Base-by-base conservation (phyloP, 495 filamentous ascomycete genomes). In the Podospora australis region DNA sequence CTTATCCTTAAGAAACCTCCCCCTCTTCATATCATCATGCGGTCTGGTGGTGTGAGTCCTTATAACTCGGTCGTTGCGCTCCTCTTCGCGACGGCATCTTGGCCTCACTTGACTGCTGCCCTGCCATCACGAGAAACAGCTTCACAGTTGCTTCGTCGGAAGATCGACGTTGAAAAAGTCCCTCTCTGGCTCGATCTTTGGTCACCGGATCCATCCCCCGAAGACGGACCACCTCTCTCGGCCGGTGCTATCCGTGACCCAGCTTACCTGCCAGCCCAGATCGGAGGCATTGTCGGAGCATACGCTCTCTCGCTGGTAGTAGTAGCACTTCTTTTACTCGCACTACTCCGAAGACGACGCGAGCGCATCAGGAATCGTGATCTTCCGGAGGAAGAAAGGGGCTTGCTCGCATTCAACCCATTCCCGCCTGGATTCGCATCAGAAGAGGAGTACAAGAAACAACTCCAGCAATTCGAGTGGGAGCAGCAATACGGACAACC, bases 221-320 rank as follows among this genome's bases (percentile, higher is more conserved):
- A 78, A 53, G 64, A 81, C 59, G 79, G 75, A 1, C 73, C 79
- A 39, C 73, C 81, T 11, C 49, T 76, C 6, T 78, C 79, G n/a
- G 59, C 56, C 25, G 62, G 65, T 48, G 81, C 80, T 19, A 49
- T 75, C 34, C 70, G 79, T 47, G 74, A 90, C 56, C 70, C 70
- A 39, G 59, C 73, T 14, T 78, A 79, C 25, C 78, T 92, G 7
- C 86, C 84, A 13, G 77, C 78, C 21, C 80, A 92, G 64, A 81
- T 92, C 59, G 84, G 83, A 36, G 85, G 80, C 53, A 87, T 95
- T 48, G 79, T 86, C 28, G 87, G 80, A 44, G 83, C 84, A 48
- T 95, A 92, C 77, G 73, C 87, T 49, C 58, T 89, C 55, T 82
- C 80, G 8, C 75, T 90, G 64, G 70, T 84, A 53, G 56, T 88